phyloP scores from a whole-genome alignment of 768 basidiomycete species.

The Termitomyces heimii region DNA sequence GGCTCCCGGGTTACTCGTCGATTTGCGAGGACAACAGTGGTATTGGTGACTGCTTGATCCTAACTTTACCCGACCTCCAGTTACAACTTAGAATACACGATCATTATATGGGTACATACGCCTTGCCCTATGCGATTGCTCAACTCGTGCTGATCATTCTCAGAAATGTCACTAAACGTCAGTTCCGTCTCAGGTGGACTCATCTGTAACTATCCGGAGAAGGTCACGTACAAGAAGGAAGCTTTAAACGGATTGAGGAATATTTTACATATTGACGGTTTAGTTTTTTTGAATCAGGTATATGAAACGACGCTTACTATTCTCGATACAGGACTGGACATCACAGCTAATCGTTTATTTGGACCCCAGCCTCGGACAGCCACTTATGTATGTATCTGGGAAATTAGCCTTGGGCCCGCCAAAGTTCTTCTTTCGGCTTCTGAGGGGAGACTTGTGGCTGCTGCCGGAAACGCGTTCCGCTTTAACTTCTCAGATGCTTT shows the following conservation, averaged over 20 bases:
- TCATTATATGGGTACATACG: slow-evolving; percentile 72
- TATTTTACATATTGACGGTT: slow-evolving; percentile 48
- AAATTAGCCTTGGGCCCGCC: slow-evolving; percentile 65
- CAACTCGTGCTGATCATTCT: not conserved
- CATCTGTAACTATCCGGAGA: slow-evolving; percentile 39
- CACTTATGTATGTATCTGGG: slow-evolving; percentile 93
- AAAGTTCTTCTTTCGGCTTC: slow-evolving; percentile 50
- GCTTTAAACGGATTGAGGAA: slow-evolving; percentile 17
- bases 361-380: slow-evolving; percentile 81
- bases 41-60: slow-evolving; percentile 48
- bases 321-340: slow-evolving; percentile 50
- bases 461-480: slow-evolving; percentile 53
- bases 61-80: slow-evolving; percentile 64
- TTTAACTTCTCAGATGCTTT: slow-evolving; percentile 68
- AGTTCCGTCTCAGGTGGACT: slow-evolving; percentile 53
- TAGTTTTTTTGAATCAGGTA: not conserved
- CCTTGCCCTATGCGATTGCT: not conserved
- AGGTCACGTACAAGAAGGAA: slow-evolving; percentile 23
- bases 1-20: slow-evolving; percentile 56
- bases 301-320: not conserved
- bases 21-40: slow-evolving; percentile 24
- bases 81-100: slow-evolving; percentile 78
- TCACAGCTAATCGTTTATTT: slow-evolving; percentile 82
- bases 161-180: slow-evolving; percentile 78
- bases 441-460: slow-evolving; percentile 44